Conservation (phyloP, 2,329 filamentous ascomycete species). For the Verticillium klebahnii region DNA sequence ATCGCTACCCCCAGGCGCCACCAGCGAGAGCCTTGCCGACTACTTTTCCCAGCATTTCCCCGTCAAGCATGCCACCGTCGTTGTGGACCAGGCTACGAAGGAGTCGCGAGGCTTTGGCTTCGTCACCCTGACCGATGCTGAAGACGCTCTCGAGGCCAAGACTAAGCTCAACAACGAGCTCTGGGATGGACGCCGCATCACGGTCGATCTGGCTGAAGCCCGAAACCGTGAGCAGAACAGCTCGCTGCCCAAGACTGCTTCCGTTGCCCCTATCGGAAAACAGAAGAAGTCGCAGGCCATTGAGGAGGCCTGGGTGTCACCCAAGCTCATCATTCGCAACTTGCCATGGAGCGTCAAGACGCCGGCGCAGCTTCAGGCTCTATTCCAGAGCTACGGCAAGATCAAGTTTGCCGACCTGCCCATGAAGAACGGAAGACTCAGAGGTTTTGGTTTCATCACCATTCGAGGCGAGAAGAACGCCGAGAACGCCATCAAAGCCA, state of each 20-base stretch:
- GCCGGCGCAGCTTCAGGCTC: slow-evolving; percentile 68
- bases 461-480: slow-evolving; percentile 86
- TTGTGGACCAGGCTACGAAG: slow-evolving; percentile 80
- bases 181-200: slow-evolving; percentile 76
- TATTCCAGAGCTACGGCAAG: slow-evolving; percentile 88
- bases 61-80: slow-evolving; percentile 92
- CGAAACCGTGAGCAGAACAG: slow-evolving; percentile 58
- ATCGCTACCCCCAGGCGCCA: slow-evolving; percentile 72
- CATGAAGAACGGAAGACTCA: slow-evolving; percentile 67
- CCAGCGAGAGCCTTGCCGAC: slow-evolving; percentile 76
- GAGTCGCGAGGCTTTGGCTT: slow-evolving; percentile 91
- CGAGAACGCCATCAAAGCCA: slow-evolving; percentile 74
- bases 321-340: slow-evolving; percentile 86
- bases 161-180: slow-evolving; percentile 74
- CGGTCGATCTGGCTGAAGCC: slow-evolving; percentile 82
- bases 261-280: background rate
- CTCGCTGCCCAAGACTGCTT: slow-evolving; percentile 33
- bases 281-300: slow-evolving; percentile 50
- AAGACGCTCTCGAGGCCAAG: slow-evolving; percentile 79
- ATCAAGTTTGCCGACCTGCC: slow-evolving; percentile 85
- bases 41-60: slow-evolving; percentile 94
- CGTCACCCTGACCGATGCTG: slow-evolving; percentile 90
- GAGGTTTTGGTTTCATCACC: slow-evolving; percentile 91
- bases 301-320: slow-evolving; percentile 55
- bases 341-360: slow-evolving; percentile 94